Percentiles rank a stretch among this genome's conserved stretches.
phyloP scores from a whole-genome alignment of 768 basidiomycete species.

The Pseudohyphozyma bogoriensis region DNA sequence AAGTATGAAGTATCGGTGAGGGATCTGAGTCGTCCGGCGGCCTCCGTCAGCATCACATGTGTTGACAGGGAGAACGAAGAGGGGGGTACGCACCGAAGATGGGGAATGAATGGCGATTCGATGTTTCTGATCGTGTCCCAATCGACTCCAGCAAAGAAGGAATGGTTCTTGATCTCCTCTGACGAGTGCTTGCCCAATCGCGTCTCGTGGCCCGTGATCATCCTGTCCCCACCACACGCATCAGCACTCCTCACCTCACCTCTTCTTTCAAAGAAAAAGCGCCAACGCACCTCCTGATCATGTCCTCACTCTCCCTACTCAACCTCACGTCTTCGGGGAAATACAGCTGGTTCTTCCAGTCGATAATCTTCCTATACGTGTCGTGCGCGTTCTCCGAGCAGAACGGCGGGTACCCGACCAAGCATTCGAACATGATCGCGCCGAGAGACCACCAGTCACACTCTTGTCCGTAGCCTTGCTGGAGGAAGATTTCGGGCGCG shows the following conservation, averaged over 20 bases:
- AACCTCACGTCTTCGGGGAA: slow-evolving; percentile 94
- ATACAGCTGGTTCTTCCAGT: slow-evolving; percentile 73
- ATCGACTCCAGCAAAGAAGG: slow-evolving; percentile 90
- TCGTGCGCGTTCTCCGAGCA: slow-evolving; percentile 95
- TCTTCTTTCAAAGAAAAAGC: background rate
- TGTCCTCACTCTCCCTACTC: slow-evolving; percentile 78
- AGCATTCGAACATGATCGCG: slow-evolving; percentile 95
- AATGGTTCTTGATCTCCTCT: slow-evolving; percentile 81
- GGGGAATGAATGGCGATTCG: slow-evolving; percentile 93
- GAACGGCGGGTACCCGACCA: slow-evolving; percentile 91
- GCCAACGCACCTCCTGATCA: slow-evolving; percentile 62
- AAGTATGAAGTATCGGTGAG: slow-evolving; percentile 43
- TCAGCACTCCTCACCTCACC: background rate
- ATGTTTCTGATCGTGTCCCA: slow-evolving; percentile 80
- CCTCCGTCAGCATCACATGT: background rate
- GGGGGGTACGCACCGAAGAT: slow-evolving; percentile 42
- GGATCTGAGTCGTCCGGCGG: no score
- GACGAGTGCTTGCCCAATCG: slow-evolving; percentile 49
- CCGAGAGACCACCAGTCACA: slow-evolving; percentile 99
- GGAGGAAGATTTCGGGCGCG: slow-evolving; percentile 90
- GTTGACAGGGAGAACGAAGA: background rate
- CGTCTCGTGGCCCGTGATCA: slow-evolving; percentile 74
- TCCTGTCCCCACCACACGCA: slow-evolving; percentile 30
- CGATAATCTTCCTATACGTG: slow-evolving; percentile 94
- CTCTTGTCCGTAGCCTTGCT: slow-evolving; percentile 94